Evolutionary conservation across 2,329 filamentous ascomycete genomes (phyloP), one percentile per base, ranked within the genome.

Genomic region (Penicillium sp.): DNA sequence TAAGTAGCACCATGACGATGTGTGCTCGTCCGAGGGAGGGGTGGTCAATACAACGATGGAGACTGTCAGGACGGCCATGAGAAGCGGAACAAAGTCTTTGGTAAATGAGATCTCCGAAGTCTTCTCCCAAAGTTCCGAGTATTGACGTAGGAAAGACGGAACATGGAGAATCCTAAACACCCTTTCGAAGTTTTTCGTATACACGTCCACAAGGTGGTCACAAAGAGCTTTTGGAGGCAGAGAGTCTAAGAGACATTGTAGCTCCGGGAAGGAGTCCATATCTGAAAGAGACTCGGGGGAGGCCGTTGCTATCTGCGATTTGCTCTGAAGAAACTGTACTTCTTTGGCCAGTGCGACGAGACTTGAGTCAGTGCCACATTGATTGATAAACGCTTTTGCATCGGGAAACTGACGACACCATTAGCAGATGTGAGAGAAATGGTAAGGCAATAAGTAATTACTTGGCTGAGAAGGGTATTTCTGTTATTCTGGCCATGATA

Each of bases 301-400:
- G 24, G 24, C 36, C 4, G 49, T 37, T 18, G 45, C 13, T 7
- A 30, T 4, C 15, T 57, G 49, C 2, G 52, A 55, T 40, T 58
- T 65, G 39, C 46, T 54, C 26, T 62, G 58, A 3, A 65, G 55
- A 18, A 59, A 65, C n/a, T 61, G 62, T 12, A 65, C 60, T 32
- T 63, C 62, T 46, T 56, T 59, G 29, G 61, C 61, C 7, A 65
- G 33, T 3, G 42, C 50, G 4, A 61, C 45, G 12, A 65, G 46
- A 13, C 34, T 24, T 1, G 61, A 45, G 12, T 62, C 49, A 18
- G 48, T 48, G 29, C 43, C 49, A 39, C 55, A 65, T 23, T 58
- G 56, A 10, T 54, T 54, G 15, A 63, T 61, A 24, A 63, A 65
- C 3, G 27, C 42, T 39, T 59, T 61, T 20, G 62, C 62, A 17